A percentile compares a stretch with the other conserved stretches of the same genome.
Evolutionary conservation across 2,329 filamentous ascomycete species (phyloP).

Genomic region (Ophiostoma piceae): DNA sequence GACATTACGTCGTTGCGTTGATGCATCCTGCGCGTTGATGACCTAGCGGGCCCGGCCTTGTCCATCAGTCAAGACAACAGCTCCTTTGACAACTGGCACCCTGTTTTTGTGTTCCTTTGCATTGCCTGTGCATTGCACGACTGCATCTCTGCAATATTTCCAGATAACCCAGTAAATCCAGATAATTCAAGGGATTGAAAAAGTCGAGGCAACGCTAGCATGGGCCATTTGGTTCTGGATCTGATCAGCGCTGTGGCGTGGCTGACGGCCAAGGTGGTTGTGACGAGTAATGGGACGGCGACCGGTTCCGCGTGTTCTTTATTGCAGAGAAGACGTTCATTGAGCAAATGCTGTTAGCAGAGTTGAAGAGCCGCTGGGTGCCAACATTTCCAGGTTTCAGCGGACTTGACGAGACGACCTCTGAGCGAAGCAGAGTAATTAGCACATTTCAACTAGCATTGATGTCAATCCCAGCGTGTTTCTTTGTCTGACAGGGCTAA

Average conservation of each 20-base stretch:
- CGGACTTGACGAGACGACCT: not conserved
- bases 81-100: not conserved
- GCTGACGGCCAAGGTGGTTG: not conserved
- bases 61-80: not conserved
- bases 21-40: not conserved
- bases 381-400: conserved; percentile 6
- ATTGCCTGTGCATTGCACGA: conserved; percentile 2
- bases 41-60: conserved; percentile 1
- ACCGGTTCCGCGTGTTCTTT: not conserved
- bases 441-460: not conserved
- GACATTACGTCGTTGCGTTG: conserved; percentile 4
- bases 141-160: not conserved
- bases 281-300: not conserved
- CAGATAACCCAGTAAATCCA: too few relatives aligned
- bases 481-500: not conserved
- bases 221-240: conserved; percentile 16
- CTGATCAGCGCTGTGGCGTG: conserved; percentile 12
- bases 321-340: not conserved
- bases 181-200: not conserved
- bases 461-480: not conserved
- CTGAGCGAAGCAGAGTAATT: not conserved
- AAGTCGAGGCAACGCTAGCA: not conserved
- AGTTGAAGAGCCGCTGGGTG: not conserved
- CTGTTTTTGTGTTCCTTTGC: conserved; percentile 5
- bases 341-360: too few relatives aligned